A percentile compares a stretch with the other conserved stretches of the same genome.
Evolutionary conservation across 2,329 filamentous ascomycete genomes (phyloP).

Genomic region (Huntiella bhutanensis): DNA sequence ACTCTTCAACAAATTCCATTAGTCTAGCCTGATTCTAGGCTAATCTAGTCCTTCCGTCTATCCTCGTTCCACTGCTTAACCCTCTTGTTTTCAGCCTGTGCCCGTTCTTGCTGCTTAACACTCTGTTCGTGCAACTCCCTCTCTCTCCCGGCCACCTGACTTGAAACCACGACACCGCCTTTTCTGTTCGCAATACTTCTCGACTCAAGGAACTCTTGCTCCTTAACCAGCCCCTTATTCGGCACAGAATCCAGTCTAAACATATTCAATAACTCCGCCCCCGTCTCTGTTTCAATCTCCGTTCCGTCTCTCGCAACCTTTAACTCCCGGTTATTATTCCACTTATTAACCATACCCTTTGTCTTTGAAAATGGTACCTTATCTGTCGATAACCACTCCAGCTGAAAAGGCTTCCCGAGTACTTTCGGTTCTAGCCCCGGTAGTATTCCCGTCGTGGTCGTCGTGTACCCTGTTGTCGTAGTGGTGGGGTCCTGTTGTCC

Average conservation of each 20-base stretch:
- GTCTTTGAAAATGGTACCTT: slow-evolving; percentile 78
- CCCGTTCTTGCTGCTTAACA: too few relatives aligned
- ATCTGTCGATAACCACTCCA: slow-evolving; percentile 76
- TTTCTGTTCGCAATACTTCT: background rate
- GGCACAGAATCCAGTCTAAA: slow-evolving; percentile 30
- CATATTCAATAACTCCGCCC: slow-evolving; percentile 55
- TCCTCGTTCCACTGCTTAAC: too few relatives aligned
- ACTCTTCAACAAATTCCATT: background rate
- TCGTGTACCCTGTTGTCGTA: background rate
- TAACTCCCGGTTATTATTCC: slow-evolving; percentile 88
- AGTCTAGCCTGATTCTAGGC: too few relatives aligned
- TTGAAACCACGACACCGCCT: too few relatives aligned
- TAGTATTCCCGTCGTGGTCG: background rate
- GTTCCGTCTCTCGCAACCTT: slow-evolving; percentile 93
- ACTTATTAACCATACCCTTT: slow-evolving; percentile 70
- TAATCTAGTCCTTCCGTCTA: too few relatives aligned
- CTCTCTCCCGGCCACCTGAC: too few relatives aligned
- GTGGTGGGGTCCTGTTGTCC: slow-evolving; percentile 16
- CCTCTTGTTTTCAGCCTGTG: too few relatives aligned
- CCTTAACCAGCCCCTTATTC: background rate
- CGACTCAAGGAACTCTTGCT: background rate
- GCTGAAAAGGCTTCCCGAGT: slow-evolving; percentile 64
- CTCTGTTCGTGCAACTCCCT: too few relatives aligned
- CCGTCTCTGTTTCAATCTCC: slow-evolving; percentile 70
- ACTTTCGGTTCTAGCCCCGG: background rate